A percentile compares a stretch with the other conserved stretches of the same genome.
Conservation (phyloP, 306 rosid species). For the Malus sylvestris region DNA sequence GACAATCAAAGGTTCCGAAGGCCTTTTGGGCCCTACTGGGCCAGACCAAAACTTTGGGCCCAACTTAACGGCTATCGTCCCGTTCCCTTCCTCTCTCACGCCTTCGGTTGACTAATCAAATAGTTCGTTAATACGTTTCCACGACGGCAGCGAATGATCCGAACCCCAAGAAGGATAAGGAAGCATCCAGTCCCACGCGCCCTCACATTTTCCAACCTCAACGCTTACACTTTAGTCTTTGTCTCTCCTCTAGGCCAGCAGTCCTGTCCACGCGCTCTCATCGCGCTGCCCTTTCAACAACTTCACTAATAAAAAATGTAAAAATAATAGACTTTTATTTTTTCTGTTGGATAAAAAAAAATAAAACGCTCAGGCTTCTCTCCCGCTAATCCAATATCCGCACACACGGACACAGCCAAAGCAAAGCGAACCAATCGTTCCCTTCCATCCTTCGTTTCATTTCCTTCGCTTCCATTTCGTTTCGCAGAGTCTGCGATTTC, state of each 20-base stretch:
- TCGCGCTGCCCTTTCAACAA: neutral
- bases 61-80: neutral
- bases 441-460: neutral
- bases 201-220: neutral
- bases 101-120: neutral
- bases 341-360: no score
- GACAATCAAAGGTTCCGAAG: neutral
- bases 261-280: neutral
- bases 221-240: neutral
- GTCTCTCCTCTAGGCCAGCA: neutral
- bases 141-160: neutral
- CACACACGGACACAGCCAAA: neutral
- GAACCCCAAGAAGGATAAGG: conserved; percentile 11
- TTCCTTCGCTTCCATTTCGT: neutral
- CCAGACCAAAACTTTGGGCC: neutral
- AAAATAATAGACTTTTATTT: neutral
- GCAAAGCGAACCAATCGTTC: neutral
- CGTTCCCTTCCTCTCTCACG: neutral
- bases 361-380: neutral
- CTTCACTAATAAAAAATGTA: neutral
- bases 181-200: neutral
- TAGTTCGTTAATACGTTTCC: conserved; percentile 11
- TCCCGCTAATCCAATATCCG: conserved; percentile 4
- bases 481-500: neutral
- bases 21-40: neutral